Conservation (phyloP, 768 basidiomycete species). For the Lepiota brunneoincarnata region DNA sequence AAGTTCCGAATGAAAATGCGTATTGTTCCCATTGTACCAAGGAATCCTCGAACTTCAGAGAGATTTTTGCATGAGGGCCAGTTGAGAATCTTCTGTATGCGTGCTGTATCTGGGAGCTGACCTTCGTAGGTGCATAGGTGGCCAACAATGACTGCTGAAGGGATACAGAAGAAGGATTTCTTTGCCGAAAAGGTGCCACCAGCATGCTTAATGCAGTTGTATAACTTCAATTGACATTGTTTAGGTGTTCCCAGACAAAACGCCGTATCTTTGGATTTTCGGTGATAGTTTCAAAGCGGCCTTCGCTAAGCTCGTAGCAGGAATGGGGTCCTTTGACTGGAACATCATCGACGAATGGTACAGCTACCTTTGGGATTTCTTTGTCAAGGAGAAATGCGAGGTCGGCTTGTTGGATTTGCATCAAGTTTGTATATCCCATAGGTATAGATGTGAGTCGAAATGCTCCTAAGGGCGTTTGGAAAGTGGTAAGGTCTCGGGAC, state of each 20-base stretch:
- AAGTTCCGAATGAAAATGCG: conserved; percentile 28
- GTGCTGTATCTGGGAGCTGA: conserved; percentile 18
- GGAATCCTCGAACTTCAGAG: conserved; percentile 23
- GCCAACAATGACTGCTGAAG: conserved; percentile 15
- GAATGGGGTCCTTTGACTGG: conserved; percentile 21
- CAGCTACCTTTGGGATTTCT: conserved; percentile 23
- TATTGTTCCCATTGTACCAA: conserved; percentile 24
- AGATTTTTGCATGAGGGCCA: conserved; percentile 25
- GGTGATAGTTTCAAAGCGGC: conserved; percentile 26
- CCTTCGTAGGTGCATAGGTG: conserved; percentile 34
- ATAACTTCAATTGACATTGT: conserved; percentile 13
- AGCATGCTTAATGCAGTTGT: conserved; percentile 22
- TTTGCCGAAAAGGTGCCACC: conserved; percentile 29
- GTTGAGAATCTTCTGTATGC: conserved; percentile 23
- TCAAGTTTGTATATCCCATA: conserved; percentile 28
- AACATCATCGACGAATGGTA: conserved; percentile 23
- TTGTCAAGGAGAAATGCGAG: conserved; percentile 27
- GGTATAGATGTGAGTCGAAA: conserved; percentile 29
- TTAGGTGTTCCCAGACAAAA: conserved; percentile 29
- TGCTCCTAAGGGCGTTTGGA: conserved; percentile 32
- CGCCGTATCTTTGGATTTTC: conserved; percentile 28
- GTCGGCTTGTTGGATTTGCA: conserved; percentile 31
- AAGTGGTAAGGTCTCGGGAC: conserved; percentile 36
- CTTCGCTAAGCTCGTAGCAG: conserved; percentile 19
- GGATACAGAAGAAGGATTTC: conserved; percentile 20